phyloP scores from a whole-genome alignment of 345 rosid genomes.

The Geranium rotundifolium region DNA sequence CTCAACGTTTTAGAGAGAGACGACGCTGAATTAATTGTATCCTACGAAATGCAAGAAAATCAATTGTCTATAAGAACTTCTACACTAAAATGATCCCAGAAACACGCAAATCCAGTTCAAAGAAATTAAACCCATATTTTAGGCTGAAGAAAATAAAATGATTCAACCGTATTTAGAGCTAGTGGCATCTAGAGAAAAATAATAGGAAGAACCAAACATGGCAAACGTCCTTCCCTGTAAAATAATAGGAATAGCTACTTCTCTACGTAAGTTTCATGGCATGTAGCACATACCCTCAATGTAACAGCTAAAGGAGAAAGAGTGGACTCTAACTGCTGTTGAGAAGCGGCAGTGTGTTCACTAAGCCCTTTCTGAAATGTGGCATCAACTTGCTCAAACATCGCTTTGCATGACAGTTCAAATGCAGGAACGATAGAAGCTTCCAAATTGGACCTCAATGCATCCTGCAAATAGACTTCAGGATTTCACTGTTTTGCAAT shows the following conservation, averaged over 20 bases:
- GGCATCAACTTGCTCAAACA: constrained; percentile 64
- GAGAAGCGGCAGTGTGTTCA: constrained; percentile 46
- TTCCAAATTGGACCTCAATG: constrained; percentile 51
- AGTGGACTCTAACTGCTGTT: constrained; percentile 56
- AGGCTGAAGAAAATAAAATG: neutral
- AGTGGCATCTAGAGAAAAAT: neutral
- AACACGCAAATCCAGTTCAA: too few species aligned
- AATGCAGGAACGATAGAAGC: constrained; percentile 60
- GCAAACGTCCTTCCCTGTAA: neutral
- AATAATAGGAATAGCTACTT: too few species aligned
- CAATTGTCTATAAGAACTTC: too few species aligned
- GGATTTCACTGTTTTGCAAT: neutral
- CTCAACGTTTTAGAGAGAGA: constrained; percentile 46
- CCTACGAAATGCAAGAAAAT: constrained; percentile 23
- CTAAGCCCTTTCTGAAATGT: constrained; percentile 49
- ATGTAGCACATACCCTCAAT: constrained; percentile 36
- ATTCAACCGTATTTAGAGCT: neutral
- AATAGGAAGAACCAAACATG: neutral
- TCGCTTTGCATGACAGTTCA: constrained; percentile 65
- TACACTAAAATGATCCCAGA: too few species aligned
- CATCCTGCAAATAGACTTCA: constrained; percentile 33
- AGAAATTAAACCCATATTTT: neutral
- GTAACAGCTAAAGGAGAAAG: constrained; percentile 53
- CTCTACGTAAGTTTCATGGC: neutral
- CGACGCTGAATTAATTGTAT: constrained; percentile 50